These are phyloP conservation scores for Tilletiopsis washingtonensis DNA, from an alignment of 1,284 basidiomycete genomes.

Conservation along the genomic window DNA sequence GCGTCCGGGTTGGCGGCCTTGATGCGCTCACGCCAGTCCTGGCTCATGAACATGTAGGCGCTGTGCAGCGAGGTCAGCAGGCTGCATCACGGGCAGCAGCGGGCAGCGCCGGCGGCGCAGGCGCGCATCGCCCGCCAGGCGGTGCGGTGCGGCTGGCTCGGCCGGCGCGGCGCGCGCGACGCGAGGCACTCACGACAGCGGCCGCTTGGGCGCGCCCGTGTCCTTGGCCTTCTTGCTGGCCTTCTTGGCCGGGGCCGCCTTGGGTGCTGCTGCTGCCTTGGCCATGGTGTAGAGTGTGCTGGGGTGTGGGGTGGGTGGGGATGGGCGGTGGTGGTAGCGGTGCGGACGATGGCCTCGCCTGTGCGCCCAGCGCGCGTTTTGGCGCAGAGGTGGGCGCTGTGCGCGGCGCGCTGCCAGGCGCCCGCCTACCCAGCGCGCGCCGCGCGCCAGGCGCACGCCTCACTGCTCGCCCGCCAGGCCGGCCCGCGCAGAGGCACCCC, in stretches of 20 bases:
- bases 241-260: slow-evolving; percentile 46
- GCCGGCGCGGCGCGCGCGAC: no score
- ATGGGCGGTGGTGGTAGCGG: no score
- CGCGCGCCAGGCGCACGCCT: no score
- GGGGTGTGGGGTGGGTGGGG: no score
- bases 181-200: slow-evolving; percentile 56
- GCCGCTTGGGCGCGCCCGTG: slow-evolving; percentile 75
- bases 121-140: not conserved
- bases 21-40: slow-evolving; percentile 89
- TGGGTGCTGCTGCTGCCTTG: slow-evolving; percentile 29
- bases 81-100: no score
- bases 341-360: no score
- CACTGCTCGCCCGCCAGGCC: no score
- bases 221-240: slow-evolving; percentile 65
- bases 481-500: no score
- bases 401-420: not conserved
- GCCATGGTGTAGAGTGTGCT: slow-evolving; percentile 26
- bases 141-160: not conserved
- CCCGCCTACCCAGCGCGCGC: no score
- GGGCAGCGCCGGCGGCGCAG: not conserved
- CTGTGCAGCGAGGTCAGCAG: not conserved
- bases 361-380: no score
- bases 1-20: slow-evolving; percentile 92
- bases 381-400: no score
- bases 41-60: slow-evolving; percentile 97